Base-by-base conservation (phyloP, 2,329 filamentous ascomycete species). In the Aaosphaeria pasadenensis region DNA sequence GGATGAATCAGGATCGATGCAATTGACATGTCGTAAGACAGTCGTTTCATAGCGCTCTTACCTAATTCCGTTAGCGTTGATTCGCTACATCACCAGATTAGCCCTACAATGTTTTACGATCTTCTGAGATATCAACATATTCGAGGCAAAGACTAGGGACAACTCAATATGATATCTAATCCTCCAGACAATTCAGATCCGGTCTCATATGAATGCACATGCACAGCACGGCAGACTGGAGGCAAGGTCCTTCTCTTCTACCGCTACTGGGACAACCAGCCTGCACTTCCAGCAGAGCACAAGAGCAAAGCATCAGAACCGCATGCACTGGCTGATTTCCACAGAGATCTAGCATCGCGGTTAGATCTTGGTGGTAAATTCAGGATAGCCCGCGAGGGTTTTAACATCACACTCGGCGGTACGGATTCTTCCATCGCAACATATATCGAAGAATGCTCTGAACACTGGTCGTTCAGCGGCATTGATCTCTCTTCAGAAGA, bases 321-420 rank as follows among this genome's bases (percentile, higher is more conserved):
- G 29, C 38, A 55, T 17, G 35, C 40, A 4, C 49, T 61, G 4
- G 55, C 55, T 24, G 41, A 41, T 11, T 61, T 53, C 17, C 56
- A 61, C 36, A 41, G 29, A 30, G 36, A 50, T 5, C 45, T 57
- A 5, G 35, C 52, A 28, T 32, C 48, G 2, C 43, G 42, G 6
- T 47, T 57, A 11, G 17, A 44, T 13, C 44, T 59, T 32, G 48
- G 50, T 5, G 58, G 57, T 5, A 61, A 61, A 41, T 54, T 61
- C 30, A 49, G 58, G 24, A 49, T 59, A 24, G 55, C 58, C 5
- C 44, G n/a, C n/a, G 58, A 61, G 49, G 58, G 58, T 1, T 59
- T 53, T 48, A 61, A 61, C 31, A 52, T 61, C 49, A 59, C 58
- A 2, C 48, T 61, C 11, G 58, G 53, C 31, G 58, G 58, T 9